Percentiles rank a stretch among this genome's conserved stretches.
phyloP scores from a whole-genome alignment of 169 alveolate species.

The Perkinsus olseni region DNA sequence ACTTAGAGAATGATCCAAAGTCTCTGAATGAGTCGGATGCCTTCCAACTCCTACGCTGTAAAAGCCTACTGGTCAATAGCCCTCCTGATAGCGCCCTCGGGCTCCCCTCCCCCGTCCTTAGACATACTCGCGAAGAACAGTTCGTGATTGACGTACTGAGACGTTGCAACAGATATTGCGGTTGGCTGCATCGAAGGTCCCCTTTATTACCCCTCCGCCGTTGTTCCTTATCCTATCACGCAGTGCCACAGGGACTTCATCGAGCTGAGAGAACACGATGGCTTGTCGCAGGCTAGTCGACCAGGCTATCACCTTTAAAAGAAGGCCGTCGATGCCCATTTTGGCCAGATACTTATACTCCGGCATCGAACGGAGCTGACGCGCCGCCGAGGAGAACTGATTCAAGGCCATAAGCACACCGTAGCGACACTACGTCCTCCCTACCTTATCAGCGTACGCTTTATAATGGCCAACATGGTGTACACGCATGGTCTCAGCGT shows the following conservation, averaged over 20 bases:
- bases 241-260: not conserved
- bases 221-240: not conserved
- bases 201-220: not conserved
- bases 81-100: constrained; percentile 59
- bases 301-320: not conserved
- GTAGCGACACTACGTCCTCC: not conserved
- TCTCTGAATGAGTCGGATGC: not conserved
- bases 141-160: constrained; percentile 60
- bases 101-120: constrained; percentile 77
- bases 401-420: not conserved
- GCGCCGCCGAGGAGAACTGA: not conserved
- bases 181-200: not conserved
- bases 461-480: not conserved
- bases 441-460: not conserved
- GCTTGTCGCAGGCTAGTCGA: not conserved
- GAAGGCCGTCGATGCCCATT: not conserved
- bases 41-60: not conserved
- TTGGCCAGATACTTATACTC: not conserved
- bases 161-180: not conserved
- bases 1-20: not conserved
- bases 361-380: not conserved
- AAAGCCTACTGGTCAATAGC: constrained; percentile 50
- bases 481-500: not conserved
- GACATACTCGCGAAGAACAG: constrained; percentile 82
- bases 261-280: not conserved